Evolutionary conservation across 2,329 filamentous ascomycete species (phyloP).

Genomic region (Didymella pomorum): DNA sequence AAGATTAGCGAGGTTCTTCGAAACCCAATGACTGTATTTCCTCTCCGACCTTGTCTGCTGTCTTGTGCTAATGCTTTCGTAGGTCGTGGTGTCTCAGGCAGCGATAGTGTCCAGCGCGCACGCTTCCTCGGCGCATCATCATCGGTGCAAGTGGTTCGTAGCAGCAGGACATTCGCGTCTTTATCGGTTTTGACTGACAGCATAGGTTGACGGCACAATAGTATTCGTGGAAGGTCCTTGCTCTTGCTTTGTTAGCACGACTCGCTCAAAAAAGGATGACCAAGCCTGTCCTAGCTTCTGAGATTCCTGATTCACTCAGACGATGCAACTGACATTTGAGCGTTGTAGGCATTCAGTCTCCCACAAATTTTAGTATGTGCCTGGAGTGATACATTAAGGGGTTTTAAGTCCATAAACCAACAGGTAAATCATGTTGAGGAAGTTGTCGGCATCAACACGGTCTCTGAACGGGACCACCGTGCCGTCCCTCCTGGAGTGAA

Average conservation of each 20-base stretch:
- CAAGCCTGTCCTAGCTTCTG: neutral
- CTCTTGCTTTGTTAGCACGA: neutral
- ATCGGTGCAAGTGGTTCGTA: neutral
- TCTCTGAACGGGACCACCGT: too few species aligned
- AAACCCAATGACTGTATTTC: neutral
- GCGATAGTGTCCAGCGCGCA: too few species aligned
- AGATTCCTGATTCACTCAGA: neutral
- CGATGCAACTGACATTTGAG: neutral
- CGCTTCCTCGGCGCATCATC: neutral
- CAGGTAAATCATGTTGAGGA: neutral
- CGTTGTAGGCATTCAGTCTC: neutral
- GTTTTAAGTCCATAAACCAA: neutral
- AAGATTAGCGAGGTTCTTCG: neutral
- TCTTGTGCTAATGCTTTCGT: neutral
- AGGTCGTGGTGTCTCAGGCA: too few species aligned
- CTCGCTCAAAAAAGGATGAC: neutral
- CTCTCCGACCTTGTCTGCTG: neutral
- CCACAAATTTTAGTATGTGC: neutral
- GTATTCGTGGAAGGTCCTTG: neutral
- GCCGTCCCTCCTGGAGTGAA: too few species aligned
- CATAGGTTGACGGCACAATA: neutral
- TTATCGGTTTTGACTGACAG: neutral
- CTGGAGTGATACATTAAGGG: neutral
- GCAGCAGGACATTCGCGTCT: neutral
- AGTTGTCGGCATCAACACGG: neutral